These are phyloP conservation scores for Penicillium pancosmium DNA, from an alignment of 495 filamentous ascomycete genomes.

Conservation along the genomic window DNA sequence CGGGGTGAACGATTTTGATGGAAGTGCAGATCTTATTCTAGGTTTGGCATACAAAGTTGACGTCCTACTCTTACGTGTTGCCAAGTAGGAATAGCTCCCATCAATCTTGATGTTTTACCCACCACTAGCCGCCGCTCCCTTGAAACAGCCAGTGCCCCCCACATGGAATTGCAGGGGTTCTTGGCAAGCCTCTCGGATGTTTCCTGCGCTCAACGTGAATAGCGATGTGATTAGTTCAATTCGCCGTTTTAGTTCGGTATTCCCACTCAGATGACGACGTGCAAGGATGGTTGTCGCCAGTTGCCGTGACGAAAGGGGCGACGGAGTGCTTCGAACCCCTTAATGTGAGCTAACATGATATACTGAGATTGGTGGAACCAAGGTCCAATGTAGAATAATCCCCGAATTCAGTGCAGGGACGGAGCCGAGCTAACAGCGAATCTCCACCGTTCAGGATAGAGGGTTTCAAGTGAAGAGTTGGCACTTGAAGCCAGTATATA, in stretches of 20 bases:
- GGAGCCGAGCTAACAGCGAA: slow-evolving; percentile 5
- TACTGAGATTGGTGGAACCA: slow-evolving; percentile 23
- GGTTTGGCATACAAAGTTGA: no score
- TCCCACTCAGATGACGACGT: no score
- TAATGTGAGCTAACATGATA: background rate
- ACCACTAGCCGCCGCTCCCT: background rate
- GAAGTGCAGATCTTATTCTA: no score
- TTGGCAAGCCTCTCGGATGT: slow-evolving; percentile 13
- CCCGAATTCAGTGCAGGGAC: slow-evolving; percentile 8
- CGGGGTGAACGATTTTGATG: no score
- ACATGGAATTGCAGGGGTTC: slow-evolving; percentile 18
- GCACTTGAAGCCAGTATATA: background rate
- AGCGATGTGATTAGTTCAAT: no score
- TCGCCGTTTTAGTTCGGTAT: no score
- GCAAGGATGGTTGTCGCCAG: background rate
- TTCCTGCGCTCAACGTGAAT: no score
- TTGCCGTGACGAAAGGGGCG: slow-evolving; percentile 12
- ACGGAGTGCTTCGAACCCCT: background rate
- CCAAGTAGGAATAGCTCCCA: no score
- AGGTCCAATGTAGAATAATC: slow-evolving; percentile 6
- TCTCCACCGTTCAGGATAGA: slow-evolving; percentile 18
- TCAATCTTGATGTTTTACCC: background rate
- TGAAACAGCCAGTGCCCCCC: slow-evolving; percentile 19
- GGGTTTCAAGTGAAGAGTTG: slow-evolving; percentile 11
- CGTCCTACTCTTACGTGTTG: no score